Evolutionary conservation across 2,329 filamentous ascomycete species (phyloP), one percentile per base, ranked within the genome.

Genomic region (Lecanoromycetidae sp.): DNA sequence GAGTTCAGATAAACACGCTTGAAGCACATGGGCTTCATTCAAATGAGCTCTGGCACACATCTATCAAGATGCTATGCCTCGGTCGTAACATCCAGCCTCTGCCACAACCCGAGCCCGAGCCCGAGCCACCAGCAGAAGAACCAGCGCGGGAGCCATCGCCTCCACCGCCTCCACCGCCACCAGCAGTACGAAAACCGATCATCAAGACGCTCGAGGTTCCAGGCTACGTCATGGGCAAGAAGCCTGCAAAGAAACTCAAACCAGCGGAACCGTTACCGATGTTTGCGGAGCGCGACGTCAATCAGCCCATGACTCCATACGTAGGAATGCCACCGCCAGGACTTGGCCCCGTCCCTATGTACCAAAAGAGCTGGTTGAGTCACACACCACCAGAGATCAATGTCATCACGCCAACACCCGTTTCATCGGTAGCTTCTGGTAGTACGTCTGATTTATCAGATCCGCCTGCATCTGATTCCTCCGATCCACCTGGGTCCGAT

Each of bases 1-100:
- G 61, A 46, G 57, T 68, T 13, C 64, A 69, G 55, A 60, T 65
- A 13, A 59, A 60, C 13, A 57, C 59, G 34, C 62, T 69, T 34
- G 60, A 60, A 26, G 53, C 61, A 9, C 36, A 55, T 26, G 61
- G 61, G 19, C 55, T 55, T 13, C 44, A 51, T 15, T 58, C 56
- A 27, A 60, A 63, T 12, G 60, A 66, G 32, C 56, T 69, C 4
- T 69, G 66, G 66, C 54, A 52, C 12, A 57, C 60, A 26, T 60
- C 61, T 5, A 50, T 68, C 4, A 54, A 53, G 37, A 53, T 63
- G 30, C 56, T 66, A 12, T 51, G 52, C 10, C 49, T 55, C 3
- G 57, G 63, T 7, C 58, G 64, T 19, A 54, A 58, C n/a, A 45
- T 65, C 7, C 48, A 39, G 33, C 17, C 30, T 26, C 27, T n/a